Evolutionary conservation across 345 rosid species (phyloP).

Genomic region (Populus tremula): DNA sequence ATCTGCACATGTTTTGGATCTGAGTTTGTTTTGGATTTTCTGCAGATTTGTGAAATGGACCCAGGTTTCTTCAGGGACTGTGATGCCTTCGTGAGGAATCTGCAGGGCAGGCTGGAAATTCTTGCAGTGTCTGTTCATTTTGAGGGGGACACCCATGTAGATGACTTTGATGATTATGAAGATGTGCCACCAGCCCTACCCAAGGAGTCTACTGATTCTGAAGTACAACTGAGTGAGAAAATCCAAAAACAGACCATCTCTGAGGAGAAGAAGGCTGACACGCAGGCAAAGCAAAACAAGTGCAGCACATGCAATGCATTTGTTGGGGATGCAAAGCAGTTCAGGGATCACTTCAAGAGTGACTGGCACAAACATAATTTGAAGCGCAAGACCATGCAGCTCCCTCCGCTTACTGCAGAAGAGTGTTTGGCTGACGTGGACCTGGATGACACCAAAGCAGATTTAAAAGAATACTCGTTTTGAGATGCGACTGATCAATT

Average conservation of each 20-base stretch:
- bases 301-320: slow-evolving; percentile 83
- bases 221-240: slow-evolving; percentile 46
- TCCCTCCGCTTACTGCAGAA: slow-evolving; percentile 73
- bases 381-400: slow-evolving; percentile 80
- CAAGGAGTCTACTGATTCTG: slow-evolving; percentile 34
- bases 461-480: slow-evolving; percentile 91
- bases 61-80: slow-evolving; percentile 81
- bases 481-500: slow-evolving; percentile 23
- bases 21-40: not conserved
- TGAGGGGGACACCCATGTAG: slow-evolving; percentile 82
- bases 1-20: not conserved
- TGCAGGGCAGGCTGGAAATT: slow-evolving; percentile 85
- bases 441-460: slow-evolving; percentile 60
- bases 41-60: slow-evolving; percentile 79
- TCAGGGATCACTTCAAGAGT: slow-evolving; percentile 87
- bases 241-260: slow-evolving; percentile 49
- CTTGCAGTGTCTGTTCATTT: slow-evolving; percentile 85
- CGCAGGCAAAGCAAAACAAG: slow-evolving; percentile 59
- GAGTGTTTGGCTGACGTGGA: slow-evolving; percentile 76
- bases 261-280: slow-evolving; percentile 36
- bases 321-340: slow-evolving; percentile 74
- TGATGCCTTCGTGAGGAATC: slow-evolving; percentile 67
- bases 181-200: slow-evolving; percentile 39
- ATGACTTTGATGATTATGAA: slow-evolving; percentile 69
- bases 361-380: slow-evolving; percentile 98